Percentiles rank a stretch among this genome's conserved stretches.
Conservation (phyloP, 2,329 filamentous ascomycete genomes). For the Chaetomium globosum region DNA sequence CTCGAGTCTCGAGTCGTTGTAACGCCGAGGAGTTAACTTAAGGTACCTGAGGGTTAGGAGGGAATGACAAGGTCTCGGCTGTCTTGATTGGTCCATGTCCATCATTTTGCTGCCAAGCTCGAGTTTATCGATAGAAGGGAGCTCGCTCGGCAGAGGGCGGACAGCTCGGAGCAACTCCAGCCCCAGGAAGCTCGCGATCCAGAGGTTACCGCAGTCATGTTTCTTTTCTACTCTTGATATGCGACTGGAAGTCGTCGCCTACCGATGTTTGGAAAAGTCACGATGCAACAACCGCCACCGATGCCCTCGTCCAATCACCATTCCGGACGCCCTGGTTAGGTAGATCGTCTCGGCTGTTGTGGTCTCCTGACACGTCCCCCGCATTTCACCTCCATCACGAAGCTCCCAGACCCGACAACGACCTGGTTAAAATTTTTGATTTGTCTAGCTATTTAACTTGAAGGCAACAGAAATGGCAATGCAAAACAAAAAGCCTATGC, state of each 20-base stretch:
- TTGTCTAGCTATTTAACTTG: conserved; percentile 20
- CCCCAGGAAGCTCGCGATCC: not conserved
- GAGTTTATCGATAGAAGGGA: not conserved
- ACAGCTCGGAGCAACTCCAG: conserved; percentile 1
- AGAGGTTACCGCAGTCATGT: not conserved
- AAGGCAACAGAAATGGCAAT: conserved; percentile 2
- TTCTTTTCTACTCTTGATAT: not conserved
- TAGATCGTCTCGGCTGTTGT: not conserved
- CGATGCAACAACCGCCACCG: not conserved
- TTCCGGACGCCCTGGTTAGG: not conserved
- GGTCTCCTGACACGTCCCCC: conserved; percentile 9
- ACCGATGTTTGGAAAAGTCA: not conserved
- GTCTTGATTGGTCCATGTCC: not conserved
- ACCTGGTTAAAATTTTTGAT: not conserved
- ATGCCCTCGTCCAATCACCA: conserved; percentile 4
- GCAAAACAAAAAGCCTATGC: conserved; percentile 11
- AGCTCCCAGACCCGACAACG: not conserved
- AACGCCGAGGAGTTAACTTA: not conserved
- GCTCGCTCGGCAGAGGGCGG: not conserved
- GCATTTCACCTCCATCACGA: conserved; percentile 11
- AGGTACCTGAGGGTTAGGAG: not conserved
- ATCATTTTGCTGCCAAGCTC: not conserved
- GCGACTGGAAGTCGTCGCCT: not conserved
- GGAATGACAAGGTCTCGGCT: not conserved
- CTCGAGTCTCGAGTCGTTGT: not conserved